Percentiles rank a stretch among this genome's conserved stretches.
Evolutionary conservation across 441 rosid species (phyloP).

Genomic region (Brassica hybrid): DNA sequence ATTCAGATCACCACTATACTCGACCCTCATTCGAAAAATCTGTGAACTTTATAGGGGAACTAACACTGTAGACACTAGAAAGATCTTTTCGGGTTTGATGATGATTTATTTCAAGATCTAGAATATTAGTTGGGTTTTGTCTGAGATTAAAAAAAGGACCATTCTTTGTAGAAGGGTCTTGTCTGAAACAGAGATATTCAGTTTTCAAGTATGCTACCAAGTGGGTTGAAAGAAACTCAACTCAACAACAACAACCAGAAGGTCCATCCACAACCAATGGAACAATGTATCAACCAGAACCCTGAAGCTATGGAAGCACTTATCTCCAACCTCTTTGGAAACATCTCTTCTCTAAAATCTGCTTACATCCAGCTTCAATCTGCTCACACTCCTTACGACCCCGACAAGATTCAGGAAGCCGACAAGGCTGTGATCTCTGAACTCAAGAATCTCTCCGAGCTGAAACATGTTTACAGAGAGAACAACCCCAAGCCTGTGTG

Average conservation of each 20-base stretch:
- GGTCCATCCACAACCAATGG: constrained; percentile 98
- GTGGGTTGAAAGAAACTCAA: constrained; percentile 88
- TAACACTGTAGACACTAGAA: not conserved
- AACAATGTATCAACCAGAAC: constrained; percentile 77
- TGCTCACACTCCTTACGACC: constrained; percentile 96
- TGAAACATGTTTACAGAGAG: constrained; percentile 89
- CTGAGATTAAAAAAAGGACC: not conserved
- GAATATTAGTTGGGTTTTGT: constrained; percentile 1
- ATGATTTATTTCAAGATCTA: constrained; percentile 22
- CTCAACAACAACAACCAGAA: constrained; percentile 80
- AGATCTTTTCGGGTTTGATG: constrained; percentile 23
- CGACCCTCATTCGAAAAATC: not conserved
- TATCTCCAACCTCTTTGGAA: constrained; percentile 75
- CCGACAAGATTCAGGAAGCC: constrained; percentile 92
- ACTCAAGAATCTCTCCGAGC: constrained; percentile 82
- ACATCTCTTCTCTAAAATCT: constrained; percentile 86
- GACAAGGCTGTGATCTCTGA: constrained; percentile 86
- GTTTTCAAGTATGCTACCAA: constrained; percentile 80
- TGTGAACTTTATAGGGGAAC: not conserved
- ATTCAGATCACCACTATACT: not conserved
- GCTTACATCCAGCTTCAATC: constrained; percentile 93
- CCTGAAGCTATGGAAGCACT: constrained; percentile 88
- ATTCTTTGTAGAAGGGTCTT: constrained; percentile 18
- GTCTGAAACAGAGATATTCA: constrained; percentile 16
- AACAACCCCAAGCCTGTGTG: constrained; percentile 80